phyloP scores from a whole-genome alignment of 768 basidiomycete species.

The Goffeauzyma gilvescens region DNA sequence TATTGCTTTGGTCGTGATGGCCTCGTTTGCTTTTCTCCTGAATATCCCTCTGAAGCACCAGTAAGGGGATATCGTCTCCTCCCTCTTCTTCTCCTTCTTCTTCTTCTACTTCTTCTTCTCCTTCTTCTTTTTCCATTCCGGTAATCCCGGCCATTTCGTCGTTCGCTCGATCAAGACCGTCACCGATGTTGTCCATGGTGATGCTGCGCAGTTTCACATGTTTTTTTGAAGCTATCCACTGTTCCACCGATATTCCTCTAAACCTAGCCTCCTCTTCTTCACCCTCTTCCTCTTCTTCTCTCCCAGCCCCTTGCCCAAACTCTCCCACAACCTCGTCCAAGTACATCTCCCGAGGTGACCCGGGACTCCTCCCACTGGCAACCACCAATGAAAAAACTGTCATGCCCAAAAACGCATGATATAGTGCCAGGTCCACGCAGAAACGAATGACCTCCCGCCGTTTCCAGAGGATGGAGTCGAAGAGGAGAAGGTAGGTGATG shows the following conservation, averaged over 20 bases:
- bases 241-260: neutral
- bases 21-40: neutral
- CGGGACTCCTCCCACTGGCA: too few relatives aligned
- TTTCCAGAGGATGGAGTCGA: too few relatives aligned
- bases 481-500: too few relatives aligned
- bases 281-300: neutral
- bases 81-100: neutral
- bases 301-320: too few relatives aligned
- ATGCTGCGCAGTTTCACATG: neutral
- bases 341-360: too few relatives aligned
- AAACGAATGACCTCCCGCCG: too few relatives aligned
- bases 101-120: neutral
- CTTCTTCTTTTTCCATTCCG: neutral
- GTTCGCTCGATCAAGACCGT: neutral
- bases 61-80: neutral
- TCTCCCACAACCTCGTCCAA: too few relatives aligned
- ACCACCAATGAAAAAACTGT: too few relatives aligned
- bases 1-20: neutral
- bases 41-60: neutral
- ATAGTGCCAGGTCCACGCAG: too few relatives aligned
- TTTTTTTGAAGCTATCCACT: neutral
- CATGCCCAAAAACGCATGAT: too few relatives aligned
- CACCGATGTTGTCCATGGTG: too few relatives aligned
- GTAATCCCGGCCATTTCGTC: neutral
- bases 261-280: neutral